Conservation (phyloP, 306 rosid species). For the Luffa acutangula region DNA sequence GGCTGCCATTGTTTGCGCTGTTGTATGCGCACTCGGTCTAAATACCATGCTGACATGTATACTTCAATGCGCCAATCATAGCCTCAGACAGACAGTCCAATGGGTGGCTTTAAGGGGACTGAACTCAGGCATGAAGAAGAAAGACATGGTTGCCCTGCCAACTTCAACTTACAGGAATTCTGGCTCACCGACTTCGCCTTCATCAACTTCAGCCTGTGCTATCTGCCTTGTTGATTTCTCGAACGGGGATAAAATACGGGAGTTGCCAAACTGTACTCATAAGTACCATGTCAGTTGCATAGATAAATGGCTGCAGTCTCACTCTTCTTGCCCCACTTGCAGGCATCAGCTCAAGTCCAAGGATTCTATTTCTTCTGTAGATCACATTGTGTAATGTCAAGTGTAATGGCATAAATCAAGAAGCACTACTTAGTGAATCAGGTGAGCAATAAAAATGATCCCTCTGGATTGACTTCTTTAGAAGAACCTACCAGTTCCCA, state of each 20-base stretch:
- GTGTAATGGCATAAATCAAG: not conserved
- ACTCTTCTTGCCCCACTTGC: conserved; percentile 89
- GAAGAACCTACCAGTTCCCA: not conserved
- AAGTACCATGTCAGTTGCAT: conserved; percentile 62
- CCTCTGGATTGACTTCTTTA: not conserved
- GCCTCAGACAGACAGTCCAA: conserved; percentile 29
- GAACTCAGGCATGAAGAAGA: conserved; percentile 61
- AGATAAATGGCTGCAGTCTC: conserved; percentile 64
- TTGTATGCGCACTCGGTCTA: conserved; percentile 64
- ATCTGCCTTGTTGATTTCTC: conserved; percentile 52
- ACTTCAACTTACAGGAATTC: conserved; percentile 28
- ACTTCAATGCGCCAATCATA: conserved; percentile 45
- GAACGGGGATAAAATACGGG: conserved; percentile 58
- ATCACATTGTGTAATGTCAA: not conserved
- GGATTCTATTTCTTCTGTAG: not conserved
- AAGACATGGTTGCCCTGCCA: conserved; percentile 58
- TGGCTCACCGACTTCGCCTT: conserved; percentile 13
- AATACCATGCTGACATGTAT: conserved; percentile 54
- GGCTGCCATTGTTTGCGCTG: conserved; percentile 53
- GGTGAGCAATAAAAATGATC: not conserved
- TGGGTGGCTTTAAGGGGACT: conserved; percentile 41
- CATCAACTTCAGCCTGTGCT: conserved; percentile 37
- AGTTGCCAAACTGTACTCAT: conserved; percentile 65
- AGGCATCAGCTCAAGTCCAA: conserved; percentile 31
- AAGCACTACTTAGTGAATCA: not conserved